These are phyloP conservation scores for Solanum clarkiae DNA, from an alignment of 257 asterid genomes.

Conservation along the genomic window DNA sequence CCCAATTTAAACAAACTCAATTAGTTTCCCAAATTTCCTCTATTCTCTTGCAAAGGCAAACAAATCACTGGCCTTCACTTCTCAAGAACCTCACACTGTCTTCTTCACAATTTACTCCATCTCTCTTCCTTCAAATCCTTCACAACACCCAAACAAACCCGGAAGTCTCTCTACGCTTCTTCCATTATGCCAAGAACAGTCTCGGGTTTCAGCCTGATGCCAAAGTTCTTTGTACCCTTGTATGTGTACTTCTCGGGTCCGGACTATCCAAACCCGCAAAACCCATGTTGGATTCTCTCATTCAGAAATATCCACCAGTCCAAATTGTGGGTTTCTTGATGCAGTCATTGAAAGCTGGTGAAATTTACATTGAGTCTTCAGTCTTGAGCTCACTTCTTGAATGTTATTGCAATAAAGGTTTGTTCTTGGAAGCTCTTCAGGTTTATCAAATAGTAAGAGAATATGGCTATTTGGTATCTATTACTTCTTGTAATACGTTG, in stretches of 20 bases:
- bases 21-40: conserved; percentile 48
- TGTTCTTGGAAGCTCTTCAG: conserved; percentile 33
- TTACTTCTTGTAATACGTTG: conserved; percentile 31
- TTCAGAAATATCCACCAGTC: conserved; percentile 32
- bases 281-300: conserved; percentile 39
- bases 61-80: conserved; percentile 55
- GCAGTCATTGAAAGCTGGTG: conserved; percentile 15
- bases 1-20: conserved; percentile 32
- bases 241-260: conserved; percentile 38
- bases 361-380: conserved; percentile 10
- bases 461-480: conserved; percentile 21
- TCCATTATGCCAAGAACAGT: conserved; percentile 44
- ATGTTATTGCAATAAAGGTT: conserved; percentile 35
- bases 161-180: conserved; percentile 44
- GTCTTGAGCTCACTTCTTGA: conserved; percentile 34
- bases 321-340: conserved; percentile 34
- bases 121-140: conserved; percentile 49
- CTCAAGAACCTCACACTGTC: conserved; percentile 32
- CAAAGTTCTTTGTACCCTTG: conserved; percentile 30
- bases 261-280: conserved; percentile 29
- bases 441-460: conserved; percentile 28
- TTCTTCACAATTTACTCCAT: conserved; percentile 35
- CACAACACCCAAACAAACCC: conserved; percentile 36
- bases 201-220: conserved; percentile 58
- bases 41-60: conserved; percentile 55